Conservation (phyloP, 441 rosid species). For the Brassica hybrid region DNA sequence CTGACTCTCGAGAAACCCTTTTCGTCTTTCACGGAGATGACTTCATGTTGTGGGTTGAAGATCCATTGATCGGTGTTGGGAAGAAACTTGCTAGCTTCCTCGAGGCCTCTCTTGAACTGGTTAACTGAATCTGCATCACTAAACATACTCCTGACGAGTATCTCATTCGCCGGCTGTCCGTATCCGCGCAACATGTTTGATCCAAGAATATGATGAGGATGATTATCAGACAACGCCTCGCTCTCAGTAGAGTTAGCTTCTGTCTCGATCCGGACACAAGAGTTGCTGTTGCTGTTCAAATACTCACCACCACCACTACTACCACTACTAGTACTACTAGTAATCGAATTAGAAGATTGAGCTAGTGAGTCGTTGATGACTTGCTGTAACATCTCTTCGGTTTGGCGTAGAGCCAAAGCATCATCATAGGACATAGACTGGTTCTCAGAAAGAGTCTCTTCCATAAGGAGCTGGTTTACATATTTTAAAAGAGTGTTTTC, state of each 20-base stretch:
- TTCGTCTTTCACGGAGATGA: constrained; percentile 17
- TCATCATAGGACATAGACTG: constrained; percentile 24
- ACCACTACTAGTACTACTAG: constrained; percentile 4
- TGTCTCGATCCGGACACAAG: constrained; percentile 21
- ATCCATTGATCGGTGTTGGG: constrained; percentile 55
- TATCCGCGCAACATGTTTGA: constrained; percentile 4
- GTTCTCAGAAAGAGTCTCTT: background rate
- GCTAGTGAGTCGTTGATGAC: constrained; percentile 30
- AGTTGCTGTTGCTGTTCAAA: constrained; percentile 11
- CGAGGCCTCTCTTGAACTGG: constrained; percentile 76
- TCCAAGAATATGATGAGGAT: background rate
- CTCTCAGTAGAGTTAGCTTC: background rate
- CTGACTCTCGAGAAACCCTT: constrained; percentile 40
- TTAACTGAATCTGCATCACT: constrained; percentile 56
- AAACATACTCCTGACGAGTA: constrained; percentile 48
- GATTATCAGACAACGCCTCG: background rate
- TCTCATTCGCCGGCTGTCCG: constrained; percentile 31
- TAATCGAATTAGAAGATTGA: constrained; percentile 19
- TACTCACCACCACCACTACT: constrained; percentile 14
- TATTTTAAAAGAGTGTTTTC: too few species aligned
- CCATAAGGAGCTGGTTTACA: constrained; percentile 46
- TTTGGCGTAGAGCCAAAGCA: constrained; percentile 40
- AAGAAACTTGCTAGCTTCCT: constrained; percentile 89
- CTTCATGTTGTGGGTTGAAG: constrained; percentile 41
- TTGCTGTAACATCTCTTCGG: constrained; percentile 50